Evolutionary conservation across 306 rosid species (phyloP).

Genomic region (Prunus campanulata): DNA sequence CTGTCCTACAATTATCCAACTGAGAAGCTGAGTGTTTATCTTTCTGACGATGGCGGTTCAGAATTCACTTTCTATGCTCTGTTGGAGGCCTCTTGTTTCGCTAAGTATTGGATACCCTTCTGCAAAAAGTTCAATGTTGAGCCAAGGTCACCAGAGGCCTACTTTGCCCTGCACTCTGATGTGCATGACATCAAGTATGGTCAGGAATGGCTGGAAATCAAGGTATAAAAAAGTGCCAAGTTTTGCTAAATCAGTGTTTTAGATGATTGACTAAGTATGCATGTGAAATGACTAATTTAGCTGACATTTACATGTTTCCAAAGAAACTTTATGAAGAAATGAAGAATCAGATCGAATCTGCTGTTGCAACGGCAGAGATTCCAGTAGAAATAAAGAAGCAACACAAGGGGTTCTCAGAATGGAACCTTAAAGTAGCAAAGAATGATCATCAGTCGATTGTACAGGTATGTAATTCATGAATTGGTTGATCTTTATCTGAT

Average conservation of each 20-base stretch:
- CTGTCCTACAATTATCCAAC: conserved; percentile 59
- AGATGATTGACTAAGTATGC: background rate
- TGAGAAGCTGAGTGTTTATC: conserved; percentile 51
- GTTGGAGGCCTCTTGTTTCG: conserved; percentile 47
- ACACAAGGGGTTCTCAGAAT: conserved; percentile 54
- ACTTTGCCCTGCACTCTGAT: conserved; percentile 35
- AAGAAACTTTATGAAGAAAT: conserved; percentile 70
- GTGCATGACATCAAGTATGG: background rate
- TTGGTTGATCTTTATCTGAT: background rate
- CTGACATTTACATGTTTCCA: background rate
- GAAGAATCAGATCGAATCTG: conserved; percentile 48
- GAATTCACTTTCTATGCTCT: conserved; percentile 66
- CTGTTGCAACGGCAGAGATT: conserved; percentile 31
- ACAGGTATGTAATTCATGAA: conserved; percentile 30
- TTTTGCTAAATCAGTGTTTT: too few relatives aligned
- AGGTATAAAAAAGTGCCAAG: conserved; percentile 28
- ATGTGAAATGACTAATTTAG: background rate
- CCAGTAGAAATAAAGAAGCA: conserved; percentile 35
- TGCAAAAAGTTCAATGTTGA: conserved; percentile 52
- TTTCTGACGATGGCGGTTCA: conserved; percentile 74
- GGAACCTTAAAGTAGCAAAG: conserved; percentile 49
- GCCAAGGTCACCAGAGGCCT: conserved; percentile 55
- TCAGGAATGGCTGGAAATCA: conserved; percentile 33
- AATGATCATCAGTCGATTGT: conserved; percentile 64
- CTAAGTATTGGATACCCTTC: conserved; percentile 66